Conservation (phyloP, 2,329 filamentous ascomycete species). For the Geosmithia flava region DNA sequence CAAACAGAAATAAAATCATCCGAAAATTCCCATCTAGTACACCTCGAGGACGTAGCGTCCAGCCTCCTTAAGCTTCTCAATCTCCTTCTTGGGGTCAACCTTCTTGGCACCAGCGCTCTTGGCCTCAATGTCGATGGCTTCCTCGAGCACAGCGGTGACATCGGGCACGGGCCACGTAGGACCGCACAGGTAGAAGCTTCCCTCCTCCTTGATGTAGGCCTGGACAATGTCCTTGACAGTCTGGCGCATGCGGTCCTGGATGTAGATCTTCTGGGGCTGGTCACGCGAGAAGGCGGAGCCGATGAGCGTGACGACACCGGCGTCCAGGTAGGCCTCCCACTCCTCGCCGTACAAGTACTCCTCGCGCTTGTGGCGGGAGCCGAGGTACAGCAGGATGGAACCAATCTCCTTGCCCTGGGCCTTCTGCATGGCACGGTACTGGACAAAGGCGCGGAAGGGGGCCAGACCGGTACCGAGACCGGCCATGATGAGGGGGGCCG, state of each 20-base stretch:
- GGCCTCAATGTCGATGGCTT: slow-evolving; percentile 73
- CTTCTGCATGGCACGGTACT: slow-evolving; percentile 97
- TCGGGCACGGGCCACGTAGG: slow-evolving; percentile 98
- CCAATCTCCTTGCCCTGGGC: slow-evolving; percentile 94
- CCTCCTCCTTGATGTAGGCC: slow-evolving; percentile 78
- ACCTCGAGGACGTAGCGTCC: slow-evolving; percentile 92
- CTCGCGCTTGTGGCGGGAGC: slow-evolving; percentile 91
- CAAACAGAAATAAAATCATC: not conserved
- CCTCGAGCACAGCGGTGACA: slow-evolving; percentile 85
- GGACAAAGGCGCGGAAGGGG: slow-evolving; percentile 97
- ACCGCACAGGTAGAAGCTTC: slow-evolving; percentile 93
- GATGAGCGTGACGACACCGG: slow-evolving; percentile 87
- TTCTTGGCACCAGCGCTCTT: slow-evolving; percentile 56
- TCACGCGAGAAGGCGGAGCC: slow-evolving; percentile 93
- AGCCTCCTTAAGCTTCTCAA: slow-evolving; percentile 94
- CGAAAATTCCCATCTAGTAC: slow-evolving; percentile 44
- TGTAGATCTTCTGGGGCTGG: slow-evolving; percentile 98
- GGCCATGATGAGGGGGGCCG: slow-evolving; percentile 95
- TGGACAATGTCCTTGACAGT: slow-evolving; percentile 69
- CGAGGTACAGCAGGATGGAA: slow-evolving; percentile 88
- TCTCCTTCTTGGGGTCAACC: slow-evolving; percentile 78
- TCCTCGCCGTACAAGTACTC: slow-evolving; percentile 99
- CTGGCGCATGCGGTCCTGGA: slow-evolving; percentile 95
- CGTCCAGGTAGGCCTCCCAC: slow-evolving; percentile 96
- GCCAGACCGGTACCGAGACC: slow-evolving; percentile 96